Evolutionary conservation across 2,329 filamentous ascomycete species (phyloP), one percentile per base, ranked within the genome.

Genomic region (Nigrograna mackinnonii): DNA sequence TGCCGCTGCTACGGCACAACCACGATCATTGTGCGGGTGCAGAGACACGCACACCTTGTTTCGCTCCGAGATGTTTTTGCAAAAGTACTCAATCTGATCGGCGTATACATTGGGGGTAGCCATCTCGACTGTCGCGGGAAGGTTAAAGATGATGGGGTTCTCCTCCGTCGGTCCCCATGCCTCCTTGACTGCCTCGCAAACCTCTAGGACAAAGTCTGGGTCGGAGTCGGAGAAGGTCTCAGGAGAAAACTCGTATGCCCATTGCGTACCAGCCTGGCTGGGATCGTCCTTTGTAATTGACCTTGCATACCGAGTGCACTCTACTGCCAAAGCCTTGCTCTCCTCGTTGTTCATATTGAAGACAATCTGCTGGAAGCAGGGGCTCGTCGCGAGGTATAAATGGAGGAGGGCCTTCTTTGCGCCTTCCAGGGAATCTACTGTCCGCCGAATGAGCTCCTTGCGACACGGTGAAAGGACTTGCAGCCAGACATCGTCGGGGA

Each of bases 71-170:
- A 97, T 91, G 66, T 92, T 79, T 39, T 79, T 82, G 75, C 90
- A 95, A 71, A 99, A 99, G 73, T 89, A 95, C 68, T 99, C 94
- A 49, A 99, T 89, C 73, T 95, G 87, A 64, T 99, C 94, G 37
- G 94, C 94, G 67, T 94, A 99, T 35, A 96, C 82, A 66, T 99
- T 99, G 22, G 91, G 91, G 1, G 94, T 96, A 1, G 89, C 75
- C 84, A 96, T 85, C 73, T 99, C 94, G 24, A 97, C 92, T 0
- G 94, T 99, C 2, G 94, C 92, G 1, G 94, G 92, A 38, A 99
- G 79, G 74, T 97, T 97, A 79, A 99, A 94, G 66, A 99, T 95
- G 69, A 99, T 89, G 35, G 86, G 89, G 57, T 84, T 85, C 68
- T 89, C 83, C 28, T 77, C 83, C 0, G 82, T 83, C 1, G 94